Base-by-base conservation (phyloP, 1,284 basidiomycete genomes). In the Athelia sp. region DNA sequence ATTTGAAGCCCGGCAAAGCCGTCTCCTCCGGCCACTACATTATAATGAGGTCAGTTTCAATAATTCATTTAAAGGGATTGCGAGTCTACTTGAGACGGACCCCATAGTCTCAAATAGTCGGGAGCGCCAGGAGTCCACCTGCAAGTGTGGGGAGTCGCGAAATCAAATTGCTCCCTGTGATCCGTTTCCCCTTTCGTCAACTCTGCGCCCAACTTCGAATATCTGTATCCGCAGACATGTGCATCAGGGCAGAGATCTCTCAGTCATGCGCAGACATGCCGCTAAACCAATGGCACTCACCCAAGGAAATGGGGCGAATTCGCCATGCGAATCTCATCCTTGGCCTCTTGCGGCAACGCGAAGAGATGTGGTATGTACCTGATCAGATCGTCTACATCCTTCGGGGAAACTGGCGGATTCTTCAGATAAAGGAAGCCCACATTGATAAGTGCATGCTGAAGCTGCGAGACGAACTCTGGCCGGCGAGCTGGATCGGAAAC, bases 271-370 rank as follows among this genome's bases (percentile, higher is more conserved):
- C n/a, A n/a, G n/a, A n/a, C n/a, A n/a, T n/a, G n/a, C n/a, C n/a
- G n/a, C n/a, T n/a, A n/a, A n/a, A n/a, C n/a, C n/a, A n/a, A n/a
- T n/a, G n/a, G n/a, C n/a, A n/a, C n/a, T n/a, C n/a, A n/a, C 1
- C 84, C 84, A 24, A 86, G 70, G 62, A 87, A 87, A 56, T 83
- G 80, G 29, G 72, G 75, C 26, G 77, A 82, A 56, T 85, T 80
- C 13, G 62, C 67, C 84, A 86, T 86, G 6, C 65, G 61, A 45
- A 85, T 74, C 38, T 64, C 65, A 32, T 84, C 77, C 62, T 87
- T 87, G 47, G 71, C 71, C 23, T 75, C 76, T 48, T 79, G 74
- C 0, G 81, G 78, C 1, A 87, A 65, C 1, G 67, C 75, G 59
- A 87, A 87, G 17, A 86, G 65, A 15, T 69, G 68, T 2, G 84